phyloP scores from a whole-genome alignment of 2,329 filamentous ascomycete species.

The Nemania abortiva region DNA sequence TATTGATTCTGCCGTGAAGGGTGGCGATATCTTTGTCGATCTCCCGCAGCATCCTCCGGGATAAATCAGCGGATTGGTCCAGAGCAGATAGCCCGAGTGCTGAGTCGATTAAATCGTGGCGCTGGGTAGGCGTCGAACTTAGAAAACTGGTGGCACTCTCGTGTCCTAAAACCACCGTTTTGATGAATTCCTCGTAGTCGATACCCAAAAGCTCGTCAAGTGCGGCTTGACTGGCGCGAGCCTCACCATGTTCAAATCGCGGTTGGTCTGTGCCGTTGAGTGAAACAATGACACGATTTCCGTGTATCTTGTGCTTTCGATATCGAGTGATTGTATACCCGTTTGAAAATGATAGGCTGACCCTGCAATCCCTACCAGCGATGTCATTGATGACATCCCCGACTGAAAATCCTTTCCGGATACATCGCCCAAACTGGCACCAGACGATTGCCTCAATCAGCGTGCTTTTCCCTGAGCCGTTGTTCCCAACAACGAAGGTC shows the following conservation, averaged over 20 bases:
- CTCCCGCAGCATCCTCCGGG: conserved; percentile 42
- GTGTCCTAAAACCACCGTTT: conserved; percentile 51
- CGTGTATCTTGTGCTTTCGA: conserved; percentile 46
- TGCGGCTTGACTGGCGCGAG: conserved; percentile 45
- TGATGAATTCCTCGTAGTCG: conserved; percentile 51
- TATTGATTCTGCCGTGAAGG: conserved; percentile 29
- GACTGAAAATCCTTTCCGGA: conserved; percentile 47
- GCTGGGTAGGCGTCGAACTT: conserved; percentile 46
- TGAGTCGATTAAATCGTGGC: conserved; percentile 50
- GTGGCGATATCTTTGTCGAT: conserved; percentile 41
- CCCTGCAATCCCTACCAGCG: conserved; percentile 47
- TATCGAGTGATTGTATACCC: conserved; percentile 50
- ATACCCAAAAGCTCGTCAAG: conserved; percentile 51
- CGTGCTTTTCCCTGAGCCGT: conserved; percentile 53
- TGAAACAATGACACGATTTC: conserved; percentile 48
- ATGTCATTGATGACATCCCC: conserved; percentile 52
- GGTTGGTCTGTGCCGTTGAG: conserved; percentile 46
- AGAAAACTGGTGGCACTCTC: conserved; percentile 51
- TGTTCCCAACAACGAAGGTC: conserved; percentile 49
- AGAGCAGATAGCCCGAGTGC: conserved; percentile 46
- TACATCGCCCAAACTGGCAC: conserved; percentile 53
- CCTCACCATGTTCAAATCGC: conserved; percentile 46
- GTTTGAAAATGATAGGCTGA: conserved; percentile 50
- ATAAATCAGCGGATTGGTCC: conserved; percentile 42
- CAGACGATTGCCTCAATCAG: conserved; percentile 52